These are phyloP conservation scores for Dionaea muscipula DNA, from an alignment of 179 eudicot species.

Conservation along the genomic window DNA sequence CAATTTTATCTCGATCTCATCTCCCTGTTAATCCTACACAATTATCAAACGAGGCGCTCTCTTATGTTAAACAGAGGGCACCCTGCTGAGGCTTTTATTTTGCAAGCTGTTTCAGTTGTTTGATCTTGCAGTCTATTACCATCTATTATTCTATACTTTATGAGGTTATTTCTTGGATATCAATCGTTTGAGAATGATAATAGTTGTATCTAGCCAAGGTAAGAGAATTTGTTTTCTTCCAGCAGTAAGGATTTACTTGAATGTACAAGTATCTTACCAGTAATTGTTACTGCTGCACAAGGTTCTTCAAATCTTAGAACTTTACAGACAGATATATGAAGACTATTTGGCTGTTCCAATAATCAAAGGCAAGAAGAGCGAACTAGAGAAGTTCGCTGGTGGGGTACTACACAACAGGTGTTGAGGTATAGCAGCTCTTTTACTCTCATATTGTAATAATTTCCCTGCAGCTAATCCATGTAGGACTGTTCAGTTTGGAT, in stretches of 20 bases:
- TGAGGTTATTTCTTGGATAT: too few species aligned
- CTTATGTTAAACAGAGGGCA: too few species aligned
- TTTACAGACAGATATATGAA: slow-evolving; percentile 78
- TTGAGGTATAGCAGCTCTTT: slow-evolving; percentile 48
- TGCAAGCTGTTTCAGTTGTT: background rate
- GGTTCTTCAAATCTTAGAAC: slow-evolving; percentile 85
- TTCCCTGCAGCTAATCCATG: background rate
- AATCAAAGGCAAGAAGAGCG: slow-evolving; percentile 85
- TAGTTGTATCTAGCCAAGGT: too few species aligned
- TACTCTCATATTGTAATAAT: background rate
- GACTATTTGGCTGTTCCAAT: slow-evolving; percentile 97
- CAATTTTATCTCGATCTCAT: too few species aligned
- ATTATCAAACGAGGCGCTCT: too few species aligned
- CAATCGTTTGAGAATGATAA: too few species aligned
- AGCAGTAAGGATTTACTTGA: background rate
- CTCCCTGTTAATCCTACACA: too few species aligned
- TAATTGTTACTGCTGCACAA: slow-evolving; percentile 18
- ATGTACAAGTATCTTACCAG: background rate
- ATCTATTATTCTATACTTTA: background rate
- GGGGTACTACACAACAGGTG: slow-evolving; percentile 94
- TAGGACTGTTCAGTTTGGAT: background rate
- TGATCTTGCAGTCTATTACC: background rate
- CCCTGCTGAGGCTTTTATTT: too few species aligned
- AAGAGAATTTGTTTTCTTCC: background rate
- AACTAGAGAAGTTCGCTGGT: slow-evolving; percentile 94